A percentile compares a stretch with the other conserved stretches of the same genome.
These are phyloP conservation scores for Anthracocystis setariae DNA, from an alignment of 1,284 basidiomycete species.

Conservation along the genomic window DNA sequence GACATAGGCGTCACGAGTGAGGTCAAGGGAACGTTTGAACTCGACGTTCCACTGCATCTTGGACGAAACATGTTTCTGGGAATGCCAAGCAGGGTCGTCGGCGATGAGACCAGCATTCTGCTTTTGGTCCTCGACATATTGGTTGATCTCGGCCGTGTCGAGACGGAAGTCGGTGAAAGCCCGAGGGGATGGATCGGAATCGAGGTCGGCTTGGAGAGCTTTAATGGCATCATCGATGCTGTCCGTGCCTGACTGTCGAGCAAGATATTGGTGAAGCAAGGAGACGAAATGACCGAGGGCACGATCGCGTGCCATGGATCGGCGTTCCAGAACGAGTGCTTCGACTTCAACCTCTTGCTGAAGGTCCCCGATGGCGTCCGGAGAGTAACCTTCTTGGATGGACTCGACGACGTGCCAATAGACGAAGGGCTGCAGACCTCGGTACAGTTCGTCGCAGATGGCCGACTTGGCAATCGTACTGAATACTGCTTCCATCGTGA, in stretches of 20 bases:
- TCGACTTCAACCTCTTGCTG: conserved; percentile 40
- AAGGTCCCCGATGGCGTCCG: conserved; percentile 22
- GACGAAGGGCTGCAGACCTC: conserved; percentile 37
- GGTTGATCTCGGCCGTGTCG: conserved; percentile 24
- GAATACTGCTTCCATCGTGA: conserved; percentile 18
- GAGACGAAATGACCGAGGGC: conserved; percentile 37
- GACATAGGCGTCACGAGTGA: conserved; percentile 20
- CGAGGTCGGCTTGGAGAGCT: conserved; percentile 13
- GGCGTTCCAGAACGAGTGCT: conserved; percentile 34
- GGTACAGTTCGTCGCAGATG: conserved; percentile 20
- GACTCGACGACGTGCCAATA: conserved; percentile 42
- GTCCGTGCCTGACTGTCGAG: conserved; percentile 2
- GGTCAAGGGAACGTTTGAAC: conserved; percentile 23
- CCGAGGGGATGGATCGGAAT: background rate
- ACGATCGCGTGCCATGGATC: conserved; percentile 24
- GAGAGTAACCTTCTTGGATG: conserved; percentile 28
- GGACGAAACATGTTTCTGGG: background rate
- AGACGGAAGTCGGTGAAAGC: conserved; percentile 16
- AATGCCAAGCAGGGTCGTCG: conserved; percentile 30
- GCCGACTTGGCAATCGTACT: conserved; percentile 18
- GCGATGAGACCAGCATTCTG: conserved; percentile 19
- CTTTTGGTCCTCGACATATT: conserved; percentile 33
- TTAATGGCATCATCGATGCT: conserved; percentile 9
- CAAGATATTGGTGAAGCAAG: conserved; percentile 18
- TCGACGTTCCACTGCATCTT: conserved; percentile 24